Evolutionary conservation across 805 yeast species (phyloP).

Genomic region (Saturnispora kantuleensis): DNA sequence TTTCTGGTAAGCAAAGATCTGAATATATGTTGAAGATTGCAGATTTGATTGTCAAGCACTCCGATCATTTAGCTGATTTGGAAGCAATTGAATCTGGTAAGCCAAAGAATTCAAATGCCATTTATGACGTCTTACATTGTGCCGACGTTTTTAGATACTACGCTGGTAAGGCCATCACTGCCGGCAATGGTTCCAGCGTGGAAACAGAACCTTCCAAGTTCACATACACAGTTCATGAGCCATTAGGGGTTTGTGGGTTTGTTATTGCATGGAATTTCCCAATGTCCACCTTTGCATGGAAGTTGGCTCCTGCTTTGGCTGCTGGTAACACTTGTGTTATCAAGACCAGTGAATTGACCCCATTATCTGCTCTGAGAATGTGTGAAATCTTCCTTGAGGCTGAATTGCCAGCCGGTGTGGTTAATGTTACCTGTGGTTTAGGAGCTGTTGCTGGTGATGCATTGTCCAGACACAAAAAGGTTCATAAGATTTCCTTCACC

Average conservation of each 20-base stretch:
- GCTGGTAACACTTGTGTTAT: slow-evolving; percentile 57
- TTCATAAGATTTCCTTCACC: slow-evolving; percentile 57
- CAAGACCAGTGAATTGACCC: slow-evolving; percentile 59
- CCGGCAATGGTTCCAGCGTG: slow-evolving; percentile 48
- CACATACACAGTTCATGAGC: slow-evolving; percentile 56
- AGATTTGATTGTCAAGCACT: slow-evolving; percentile 37
- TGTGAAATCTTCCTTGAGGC: slow-evolving; percentile 46
- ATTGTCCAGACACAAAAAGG: slow-evolving; percentile 45
- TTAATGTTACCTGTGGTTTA: slow-evolving; percentile 53
- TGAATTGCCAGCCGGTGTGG: slow-evolving; percentile 55
- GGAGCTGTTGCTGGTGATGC: slow-evolving; percentile 54
- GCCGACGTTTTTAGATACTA: slow-evolving; percentile 50
- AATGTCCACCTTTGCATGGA: slow-evolving; percentile 59
- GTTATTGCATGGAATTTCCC: slow-evolving; percentile 71
- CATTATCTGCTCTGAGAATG: slow-evolving; percentile 51
- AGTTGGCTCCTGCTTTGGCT: slow-evolving; percentile 57
- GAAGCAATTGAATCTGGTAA: slow-evolving; percentile 57
- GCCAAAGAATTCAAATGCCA: slow-evolving; percentile 41
- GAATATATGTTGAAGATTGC: slow-evolving; percentile 40
- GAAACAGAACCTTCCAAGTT: slow-evolving; percentile 49
- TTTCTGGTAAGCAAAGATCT: slow-evolving; percentile 38
- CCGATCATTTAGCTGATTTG: slow-evolving; percentile 41
- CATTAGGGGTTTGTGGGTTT: slow-evolving; percentile 63
- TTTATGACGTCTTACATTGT: slow-evolving; percentile 49
- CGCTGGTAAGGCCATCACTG: slow-evolving; percentile 71